Percentiles rank a stretch among this genome's conserved stretches.
Evolutionary conservation across 495 filamentous ascomycete genomes (phyloP).

Genomic region (Penicillium verhagenii): DNA sequence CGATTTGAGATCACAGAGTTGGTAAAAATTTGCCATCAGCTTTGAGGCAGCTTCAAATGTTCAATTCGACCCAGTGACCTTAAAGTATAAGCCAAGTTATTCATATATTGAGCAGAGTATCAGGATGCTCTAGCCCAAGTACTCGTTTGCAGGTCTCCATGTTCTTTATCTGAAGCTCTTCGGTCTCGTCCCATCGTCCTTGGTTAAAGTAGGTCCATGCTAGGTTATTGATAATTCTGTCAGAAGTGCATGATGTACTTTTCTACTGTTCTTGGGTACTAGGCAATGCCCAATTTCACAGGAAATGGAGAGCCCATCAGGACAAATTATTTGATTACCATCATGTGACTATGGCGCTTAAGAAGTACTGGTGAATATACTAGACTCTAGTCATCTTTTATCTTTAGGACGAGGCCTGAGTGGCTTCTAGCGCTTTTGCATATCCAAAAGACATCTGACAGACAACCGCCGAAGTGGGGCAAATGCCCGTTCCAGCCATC

Average conservation of each 20-base stretch:
- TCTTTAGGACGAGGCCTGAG: background rate
- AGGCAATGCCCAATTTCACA: background rate
- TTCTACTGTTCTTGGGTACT: too few species aligned
- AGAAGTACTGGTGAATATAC: too few species aligned
- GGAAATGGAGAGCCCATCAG: background rate
- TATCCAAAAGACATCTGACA: too few species aligned
- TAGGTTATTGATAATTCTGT: slow-evolving; percentile 26
- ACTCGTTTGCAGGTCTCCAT: background rate
- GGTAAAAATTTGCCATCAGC: background rate
- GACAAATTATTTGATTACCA: too few species aligned
- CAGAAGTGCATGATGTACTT: too few species aligned
- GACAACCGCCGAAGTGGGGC: too few species aligned
- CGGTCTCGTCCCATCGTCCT: background rate
- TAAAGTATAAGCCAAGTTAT: background rate
- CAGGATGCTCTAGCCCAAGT: background rate
- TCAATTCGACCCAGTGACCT: background rate
- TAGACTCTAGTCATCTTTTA: background rate
- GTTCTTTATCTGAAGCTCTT: too few species aligned
- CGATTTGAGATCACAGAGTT: background rate
- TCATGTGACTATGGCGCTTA: background rate
- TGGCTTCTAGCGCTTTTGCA: too few species aligned
- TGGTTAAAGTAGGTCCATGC: background rate
- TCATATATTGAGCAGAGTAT: background rate
- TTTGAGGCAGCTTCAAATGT: background rate
- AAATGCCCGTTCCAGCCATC: too few species aligned